Conservation (phyloP, 192 early-diverging fungal species). For the Coemansia sp. region DNA sequence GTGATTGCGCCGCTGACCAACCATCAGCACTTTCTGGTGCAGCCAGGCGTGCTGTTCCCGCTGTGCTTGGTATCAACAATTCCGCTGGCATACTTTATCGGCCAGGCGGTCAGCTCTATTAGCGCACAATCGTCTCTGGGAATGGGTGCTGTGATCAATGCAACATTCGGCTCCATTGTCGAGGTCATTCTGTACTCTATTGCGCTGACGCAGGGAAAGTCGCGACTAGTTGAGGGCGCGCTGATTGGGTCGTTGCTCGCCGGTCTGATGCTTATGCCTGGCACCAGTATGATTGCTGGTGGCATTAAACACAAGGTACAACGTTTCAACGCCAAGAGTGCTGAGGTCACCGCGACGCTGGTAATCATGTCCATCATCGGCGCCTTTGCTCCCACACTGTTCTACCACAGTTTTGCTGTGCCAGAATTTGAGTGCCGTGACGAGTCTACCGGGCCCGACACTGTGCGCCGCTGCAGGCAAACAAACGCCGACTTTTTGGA, state of each 20-base stretch:
- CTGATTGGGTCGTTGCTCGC: constrained; percentile 90
- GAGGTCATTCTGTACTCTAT: constrained; percentile 93
- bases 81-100: constrained; percentile 95
- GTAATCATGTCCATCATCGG: constrained; percentile 92
- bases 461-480: constrained; percentile 69
- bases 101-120: constrained; percentile 94
- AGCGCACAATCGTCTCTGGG: constrained; percentile 91
- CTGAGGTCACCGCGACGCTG: constrained; percentile 94
- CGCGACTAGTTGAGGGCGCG: constrained; percentile 82
- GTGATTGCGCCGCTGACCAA: constrained; percentile 59
- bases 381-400: constrained; percentile 89
- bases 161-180: constrained; percentile 95
- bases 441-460: constrained; percentile 5
- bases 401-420: constrained; percentile 86
- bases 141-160: constrained; percentile 94
- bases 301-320: constrained; percentile 90
- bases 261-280: constrained; percentile 88
- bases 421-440: constrained; percentile 53
- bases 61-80: constrained; percentile 78
- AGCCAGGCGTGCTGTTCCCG: constrained; percentile 66
- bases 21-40: constrained; percentile 57
- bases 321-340: constrained; percentile 91
- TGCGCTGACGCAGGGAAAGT: constrained; percentile 85
- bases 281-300: constrained; percentile 90
- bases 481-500: constrained; percentile 62